Base-by-base conservation (phyloP, 768 basidiomycete species). In the Cantharellus cinnabarinus region DNA sequence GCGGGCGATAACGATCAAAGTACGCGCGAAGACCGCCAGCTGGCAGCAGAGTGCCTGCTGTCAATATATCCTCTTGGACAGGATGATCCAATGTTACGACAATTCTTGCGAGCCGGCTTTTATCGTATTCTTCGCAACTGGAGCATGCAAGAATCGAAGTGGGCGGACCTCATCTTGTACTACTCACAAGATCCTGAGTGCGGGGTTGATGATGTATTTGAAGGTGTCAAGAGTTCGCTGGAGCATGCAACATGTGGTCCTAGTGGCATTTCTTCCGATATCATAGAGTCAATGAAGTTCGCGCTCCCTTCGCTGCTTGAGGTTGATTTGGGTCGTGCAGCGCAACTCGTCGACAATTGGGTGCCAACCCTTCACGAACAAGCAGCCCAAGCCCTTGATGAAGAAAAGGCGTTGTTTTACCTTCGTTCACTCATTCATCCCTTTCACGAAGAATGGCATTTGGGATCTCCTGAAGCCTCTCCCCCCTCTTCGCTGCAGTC, bases 41-140 rank as follows among this genome's bases (percentile, higher is more conserved):
- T 99, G 3, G 95, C 95, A 0, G 81, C 83, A 4, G 95, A 99
- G 71, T 95, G 83, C 68, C 79, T 99, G 40, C 75, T 98, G 15
- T 99, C 95, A 1, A 79, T 78, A 0, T 97, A 95, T 68, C 88
- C 80, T 42, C 95, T 94, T 0, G 82, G 83, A 63, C 81, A 91
- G 59, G 75, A 74, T 64, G 81, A 85, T 34, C 73, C 73, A 29
- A 75, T 94, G 58, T 69, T 83, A 44, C 67, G 67, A 5, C 71
- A 89, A 2, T 94, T 97, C 67, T 79, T 85, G 65, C 66, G 72
- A 5, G 91, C 94, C 0, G 83, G 88, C 0, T 99, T 99, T 72
- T 93, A 81, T 68, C 80, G 91, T 42, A 93, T 99, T 61, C 73
- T 99, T 35, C 81, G 90, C 48, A 74, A 78, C 4, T 83, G 86